Base-by-base conservation (phyloP, 306 rosid species). In the Lathyrus oleraceus region DNA sequence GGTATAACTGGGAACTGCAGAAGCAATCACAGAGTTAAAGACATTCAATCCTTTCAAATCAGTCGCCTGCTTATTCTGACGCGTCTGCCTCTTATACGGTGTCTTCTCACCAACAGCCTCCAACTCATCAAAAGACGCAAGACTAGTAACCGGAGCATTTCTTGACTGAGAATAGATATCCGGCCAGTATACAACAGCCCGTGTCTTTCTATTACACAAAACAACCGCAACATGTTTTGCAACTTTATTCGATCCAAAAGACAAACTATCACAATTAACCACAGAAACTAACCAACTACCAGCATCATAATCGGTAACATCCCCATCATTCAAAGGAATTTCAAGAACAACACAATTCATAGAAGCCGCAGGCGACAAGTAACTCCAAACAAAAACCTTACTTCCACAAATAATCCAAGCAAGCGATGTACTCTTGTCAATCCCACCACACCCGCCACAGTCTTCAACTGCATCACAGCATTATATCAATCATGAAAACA, bases 371-470 rank as follows among this genome's bases (percentile, higher is more conserved):
- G 96, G 88, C 3, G 86, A 85, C 79, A 87, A 65, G 80, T 87
- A 91, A 16, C 78, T 94, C 99, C 97, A 94, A 57, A 94, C 15
- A 23, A 88, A 91, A 36, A 94, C 84, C 74, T 74, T 84, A 63
- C 82, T 84, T 38, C 96, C 84, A 58, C 86, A 76, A 63, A 91
- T 79, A 78, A 94, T 84, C 98, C 98, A 94, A 43, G 96, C 91
- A 70, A 94, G 81, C 10, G 90, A 85, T 2, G 92, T 80, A 58
- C 84, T 81, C 62, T 81, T 89, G 70, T 88, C 98, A 77, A 94
- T 81, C 75, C 97, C 98, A 67, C 96, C 98, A 30, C 58, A 85
- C 4, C 82, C 47, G 20, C 70, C 43, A 20, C 56, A 81, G 23
- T 81, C 79, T 51, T 87, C 87, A 65, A 78, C 98, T 94, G 85